Evolutionary conservation across 306 rosid genomes (phyloP), one percentile per base, ranked within the genome.

Genomic region (Lablab purpureus): DNA sequence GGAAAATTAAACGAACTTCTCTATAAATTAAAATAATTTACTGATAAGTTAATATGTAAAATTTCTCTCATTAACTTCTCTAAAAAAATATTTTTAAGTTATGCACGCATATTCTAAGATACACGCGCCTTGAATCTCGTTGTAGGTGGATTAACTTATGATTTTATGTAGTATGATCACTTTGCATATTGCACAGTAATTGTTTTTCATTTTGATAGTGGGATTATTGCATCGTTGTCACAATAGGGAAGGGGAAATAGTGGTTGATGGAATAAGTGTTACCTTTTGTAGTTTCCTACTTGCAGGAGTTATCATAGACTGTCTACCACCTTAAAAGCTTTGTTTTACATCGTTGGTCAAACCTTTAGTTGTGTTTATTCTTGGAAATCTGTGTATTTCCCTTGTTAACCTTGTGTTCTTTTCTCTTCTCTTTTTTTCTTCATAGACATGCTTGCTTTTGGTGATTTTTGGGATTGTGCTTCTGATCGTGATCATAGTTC

Each of bases 401-500:
- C 23, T 50, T 49, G 74, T 68, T 78, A 73, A 65, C 36, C 59
- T n/a, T 34, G 37, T 22, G 50, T 54, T 60, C 58, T 15, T 19
- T 41, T 71, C 52, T 17, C 17, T 41, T 64, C 41, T 14, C 4
- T n/a, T 23, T 69, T 17, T 52, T 19, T 9, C 59, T 21, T 54
- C 58, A 11, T 14, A 94, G 99, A 76, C 97, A 21, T 94, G 97
- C 86, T 90, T 94, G 91, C 97, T 94, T 58, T 86, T 89, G 97
- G 99, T 94, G 90, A 94, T 94, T 78, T 92, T 94, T 18, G 99
- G 99, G 77, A 87, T 94, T 49, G 94, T 94, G 87, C 95, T 94
- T 46, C 99, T 94, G 75, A 94, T 94, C 64, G 87, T 94, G 87
- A 80, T 94, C 71, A 85, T 94, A 83, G 93, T 94, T 79, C 93